Base-by-base conservation (phyloP, 2,329 filamentous ascomycete species). In the Alternaria incomplexa region DNA sequence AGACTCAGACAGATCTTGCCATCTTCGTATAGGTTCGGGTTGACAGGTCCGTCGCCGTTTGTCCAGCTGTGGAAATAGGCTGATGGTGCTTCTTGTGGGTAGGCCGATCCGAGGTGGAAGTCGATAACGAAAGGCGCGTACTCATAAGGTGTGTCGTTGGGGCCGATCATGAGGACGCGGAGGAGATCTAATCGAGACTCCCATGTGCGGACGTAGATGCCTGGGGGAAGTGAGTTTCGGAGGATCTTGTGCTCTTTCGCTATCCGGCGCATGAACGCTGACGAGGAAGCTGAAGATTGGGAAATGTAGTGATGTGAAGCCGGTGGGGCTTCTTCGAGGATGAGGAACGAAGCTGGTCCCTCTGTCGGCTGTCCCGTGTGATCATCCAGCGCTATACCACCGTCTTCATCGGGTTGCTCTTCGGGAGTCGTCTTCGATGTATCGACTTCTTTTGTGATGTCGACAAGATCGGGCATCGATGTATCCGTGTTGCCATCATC, bases 21-120 rank as follows among this genome's bases (percentile, higher is more conserved):
- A 63, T 88, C 85, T 66, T 89, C 87, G 73, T 89, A 89, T 2
- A 90, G 75, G 66, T 90, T 90, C 0, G 87, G 87, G 65, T 89
- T 90, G 23, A 89, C 80, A n/a, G 81, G 80, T 1, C 85, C 85
- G 22, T 82, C 74, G 1, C 83, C 83, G 58, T 81, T 75, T 0
- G 85, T 86, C 86, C 87, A 89, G 54, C 84, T 86, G 73, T 89
- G 86, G 73, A 89, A 90, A 74, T 82, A 85, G 1, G 84, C 83
- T n/a, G 79, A 74, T 0, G 87, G 87, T 3, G 87, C 85, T 3
- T 77, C 71, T n/a, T 76, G 74, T 2, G 87, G 87, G 64, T 86
- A 90, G 1, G 76, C 69, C 0, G 81, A 71, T 10, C 79, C 77
- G 20, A 89, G 82, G 63, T 85, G 80, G 57, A 89, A 81, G 73